Conservation (phyloP, 306 rosid genomes). For the Acacia acuminata region DNA sequence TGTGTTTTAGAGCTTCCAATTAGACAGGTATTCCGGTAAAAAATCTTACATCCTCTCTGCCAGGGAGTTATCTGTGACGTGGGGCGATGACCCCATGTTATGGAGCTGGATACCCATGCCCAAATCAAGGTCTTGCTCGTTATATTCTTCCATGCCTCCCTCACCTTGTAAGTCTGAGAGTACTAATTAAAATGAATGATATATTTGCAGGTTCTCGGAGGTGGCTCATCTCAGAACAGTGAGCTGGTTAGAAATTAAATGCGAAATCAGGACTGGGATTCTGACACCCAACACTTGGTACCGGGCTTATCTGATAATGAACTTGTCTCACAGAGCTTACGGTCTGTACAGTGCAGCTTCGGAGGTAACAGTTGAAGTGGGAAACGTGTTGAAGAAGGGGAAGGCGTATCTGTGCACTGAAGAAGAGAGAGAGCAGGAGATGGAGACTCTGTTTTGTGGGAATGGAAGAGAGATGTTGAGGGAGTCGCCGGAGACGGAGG, state of each 20-base stretch:
- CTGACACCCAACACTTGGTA: constrained; percentile 54
- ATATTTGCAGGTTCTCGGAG: constrained; percentile 46
- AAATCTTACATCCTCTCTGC: constrained; percentile 54
- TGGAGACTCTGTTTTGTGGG: constrained; percentile 36
- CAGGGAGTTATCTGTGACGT: constrained; percentile 48
- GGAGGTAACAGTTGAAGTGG: constrained; percentile 37
- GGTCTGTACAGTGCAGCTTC: constrained; percentile 52
- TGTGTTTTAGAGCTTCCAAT: constrained; percentile 48
- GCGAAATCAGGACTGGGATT: constrained; percentile 37
- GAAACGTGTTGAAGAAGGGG: constrained; percentile 29
- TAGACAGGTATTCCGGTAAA: constrained; percentile 58
- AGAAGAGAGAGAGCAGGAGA: constrained; percentile 19
- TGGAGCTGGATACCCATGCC: constrained; percentile 61
- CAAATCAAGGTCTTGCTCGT: constrained; percentile 53
- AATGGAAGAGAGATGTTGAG: constrained; percentile 32
- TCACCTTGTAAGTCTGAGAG: not conserved
- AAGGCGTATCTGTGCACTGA: constrained; percentile 30
- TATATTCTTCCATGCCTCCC: not conserved
- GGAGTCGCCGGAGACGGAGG: not conserved
- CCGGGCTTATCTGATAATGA: constrained; percentile 61
- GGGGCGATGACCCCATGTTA: constrained; percentile 52
- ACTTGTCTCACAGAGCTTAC: constrained; percentile 46
- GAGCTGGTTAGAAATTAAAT: constrained; percentile 60
- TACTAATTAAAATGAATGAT: not conserved
- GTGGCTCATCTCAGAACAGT: constrained; percentile 57